Conservation (phyloP, 2,329 filamentous ascomycete genomes). For the Penicillium italicum region DNA sequence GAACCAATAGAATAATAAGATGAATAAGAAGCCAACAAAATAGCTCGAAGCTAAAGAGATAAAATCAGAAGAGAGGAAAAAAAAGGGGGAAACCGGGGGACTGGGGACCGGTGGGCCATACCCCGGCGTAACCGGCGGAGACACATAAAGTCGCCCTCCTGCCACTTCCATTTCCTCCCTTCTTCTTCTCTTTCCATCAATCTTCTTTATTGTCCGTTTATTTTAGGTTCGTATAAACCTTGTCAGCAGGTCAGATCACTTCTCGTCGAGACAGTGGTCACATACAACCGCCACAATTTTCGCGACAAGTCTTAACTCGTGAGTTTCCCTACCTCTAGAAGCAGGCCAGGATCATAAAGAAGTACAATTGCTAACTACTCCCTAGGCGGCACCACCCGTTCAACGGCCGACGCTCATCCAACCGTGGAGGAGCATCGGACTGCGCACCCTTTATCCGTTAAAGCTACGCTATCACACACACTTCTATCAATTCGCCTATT, state of each 20-base stretch:
- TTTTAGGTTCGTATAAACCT: slow-evolving; percentile 27
- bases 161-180: background rate
- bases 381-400: slow-evolving; percentile 86
- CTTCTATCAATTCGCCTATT: slow-evolving; percentile 40
- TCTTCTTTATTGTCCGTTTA: slow-evolving; percentile 5
- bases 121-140: slow-evolving; percentile 6
- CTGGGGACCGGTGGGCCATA: background rate
- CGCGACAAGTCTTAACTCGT: slow-evolving; percentile 98
- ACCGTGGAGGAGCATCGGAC: slow-evolving; percentile 74
- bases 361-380: slow-evolving; percentile 7
- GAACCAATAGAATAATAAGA: background rate
- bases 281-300: slow-evolving; percentile 81
- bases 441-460: slow-evolving; percentile 47
- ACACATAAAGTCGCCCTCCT: slow-evolving; percentile 2
- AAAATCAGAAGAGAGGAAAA: background rate
- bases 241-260: slow-evolving; percentile 50
- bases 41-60: background rate
- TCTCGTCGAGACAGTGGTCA: slow-evolving; percentile 56
- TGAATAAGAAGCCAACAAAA: background rate
- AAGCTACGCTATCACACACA: slow-evolving; percentile 36
- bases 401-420: slow-evolving; percentile 92
- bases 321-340: slow-evolving; percentile 43
- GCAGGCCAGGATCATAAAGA: background rate
- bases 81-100: slow-evolving; percentile 6
- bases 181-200: background rate